Percentiles rank a stretch among this genome's conserved stretches.
These are phyloP conservation scores for Moniliophthora roreri DNA, from an alignment of 1,284 basidiomycete genomes.

Conservation along the genomic window DNA sequence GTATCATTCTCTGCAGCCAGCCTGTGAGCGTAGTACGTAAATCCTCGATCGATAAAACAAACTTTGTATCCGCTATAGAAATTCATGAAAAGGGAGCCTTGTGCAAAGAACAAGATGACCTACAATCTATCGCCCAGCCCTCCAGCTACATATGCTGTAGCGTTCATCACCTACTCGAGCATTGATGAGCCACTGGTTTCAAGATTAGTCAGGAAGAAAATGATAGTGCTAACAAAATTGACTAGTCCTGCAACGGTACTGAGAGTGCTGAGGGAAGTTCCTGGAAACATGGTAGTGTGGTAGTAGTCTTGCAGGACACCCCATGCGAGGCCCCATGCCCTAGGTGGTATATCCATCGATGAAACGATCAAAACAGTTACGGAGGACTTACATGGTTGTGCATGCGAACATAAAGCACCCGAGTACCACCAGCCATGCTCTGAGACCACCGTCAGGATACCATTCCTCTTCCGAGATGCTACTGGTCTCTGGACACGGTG, in stretches of 20 bases:
- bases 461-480: not conserved
- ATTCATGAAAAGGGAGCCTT: not conserved
- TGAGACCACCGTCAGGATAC: conserved; percentile 12
- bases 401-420: conserved; percentile 16
- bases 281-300: conserved; percentile 17
- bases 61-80: conserved; percentile 15
- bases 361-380: not conserved
- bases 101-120: not conserved
- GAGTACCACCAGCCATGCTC: conserved; percentile 15
- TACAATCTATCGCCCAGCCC: conserved; percentile 18
- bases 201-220: not conserved
- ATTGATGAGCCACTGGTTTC: not conserved
- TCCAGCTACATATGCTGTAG: conserved; percentile 15
- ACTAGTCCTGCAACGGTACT: conserved; percentile 8
- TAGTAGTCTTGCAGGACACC: conserved; percentile 19
- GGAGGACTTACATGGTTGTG: conserved; percentile 9
- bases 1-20: conserved; percentile 23
- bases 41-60: not conserved
- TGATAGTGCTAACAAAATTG: conserved; percentile 12
- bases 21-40: not conserved
- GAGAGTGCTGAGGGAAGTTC: conserved; percentile 11
- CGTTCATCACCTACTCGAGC: conserved; percentile 13
- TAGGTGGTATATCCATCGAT: not conserved
- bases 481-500: too few relatives aligned
- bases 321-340: conserved; percentile 18